These are phyloP conservation scores for Erodium moschatum DNA, from an alignment of 441 rosid species.

Conservation along the genomic window DNA sequence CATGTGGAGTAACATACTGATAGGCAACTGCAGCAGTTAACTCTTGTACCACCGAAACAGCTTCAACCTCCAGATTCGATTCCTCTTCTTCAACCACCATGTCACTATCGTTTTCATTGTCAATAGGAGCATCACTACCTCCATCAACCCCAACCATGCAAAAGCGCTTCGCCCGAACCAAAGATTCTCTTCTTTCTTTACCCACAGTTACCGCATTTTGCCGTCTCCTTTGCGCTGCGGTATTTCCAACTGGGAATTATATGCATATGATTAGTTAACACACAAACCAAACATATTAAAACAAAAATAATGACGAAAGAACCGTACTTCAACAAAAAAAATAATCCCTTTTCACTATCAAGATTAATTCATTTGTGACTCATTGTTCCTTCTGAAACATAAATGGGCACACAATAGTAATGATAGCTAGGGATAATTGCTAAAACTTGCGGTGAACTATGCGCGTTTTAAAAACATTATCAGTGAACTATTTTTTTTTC, in stretches of 20 bases:
- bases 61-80: slow-evolving; percentile 54
- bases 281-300: not conserved
- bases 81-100: slow-evolving; percentile 73
- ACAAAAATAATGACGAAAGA: not conserved
- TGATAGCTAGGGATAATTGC: too few relatives aligned
- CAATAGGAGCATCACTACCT: slow-evolving; percentile 31
- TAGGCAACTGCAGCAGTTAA: slow-evolving; percentile 54
- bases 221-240: slow-evolving; percentile 70
- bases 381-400: not conserved
- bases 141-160: slow-evolving; percentile 65
- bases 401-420: not conserved
- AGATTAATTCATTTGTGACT: not conserved
- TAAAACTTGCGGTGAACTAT: too few relatives aligned
- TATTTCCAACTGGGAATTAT: slow-evolving; percentile 49
- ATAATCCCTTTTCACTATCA: not conserved
- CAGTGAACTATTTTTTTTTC: too few relatives aligned
- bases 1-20: slow-evolving; percentile 42
- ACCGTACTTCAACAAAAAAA: not conserved
- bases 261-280: slow-evolving; percentile 7
- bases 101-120: slow-evolving; percentile 27
- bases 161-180: slow-evolving; percentile 75
- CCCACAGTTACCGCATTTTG: slow-evolving; percentile 78
- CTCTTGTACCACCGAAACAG: slow-evolving; percentile 55
- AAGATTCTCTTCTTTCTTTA: slow-evolving; percentile 77
- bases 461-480: too few relatives aligned